Evolutionary conservation across 352 stramenopile species (phyloP).

Genomic region (Globisporangium paroecandrum): DNA sequence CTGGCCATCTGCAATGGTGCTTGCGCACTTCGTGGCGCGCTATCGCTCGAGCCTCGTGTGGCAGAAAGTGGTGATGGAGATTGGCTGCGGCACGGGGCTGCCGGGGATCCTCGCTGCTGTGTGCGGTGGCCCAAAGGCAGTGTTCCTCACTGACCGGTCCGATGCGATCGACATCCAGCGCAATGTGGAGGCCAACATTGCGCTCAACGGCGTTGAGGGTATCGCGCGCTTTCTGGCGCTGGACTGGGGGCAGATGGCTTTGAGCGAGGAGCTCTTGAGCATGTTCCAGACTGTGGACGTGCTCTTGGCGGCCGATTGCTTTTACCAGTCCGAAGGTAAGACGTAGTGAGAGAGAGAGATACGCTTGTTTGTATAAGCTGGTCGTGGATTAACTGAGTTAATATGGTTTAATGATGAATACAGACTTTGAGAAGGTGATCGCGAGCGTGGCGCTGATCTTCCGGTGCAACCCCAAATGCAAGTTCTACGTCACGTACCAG

Average conservation of each 20-base stretch:
- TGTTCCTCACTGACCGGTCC: constrained; percentile 52
- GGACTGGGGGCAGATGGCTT: constrained; percentile 40
- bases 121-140: constrained; percentile 30
- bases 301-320: constrained; percentile 63
- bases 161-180: constrained; percentile 42
- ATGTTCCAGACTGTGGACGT: constrained; percentile 40
- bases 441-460: constrained; percentile 65
- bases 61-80: constrained; percentile 49
- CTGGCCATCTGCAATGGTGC: constrained; percentile 52
- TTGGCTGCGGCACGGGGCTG: constrained; percentile 66
- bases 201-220: constrained; percentile 34
- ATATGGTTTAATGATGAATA: background rate
- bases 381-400: background rate
- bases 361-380: background rate
- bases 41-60: constrained; percentile 23
- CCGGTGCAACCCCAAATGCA: constrained; percentile 37
- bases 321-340: constrained; percentile 62
- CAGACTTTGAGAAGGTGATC: constrained; percentile 72
- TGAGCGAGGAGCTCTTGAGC: constrained; percentile 24
- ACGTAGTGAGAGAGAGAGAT: background rate
- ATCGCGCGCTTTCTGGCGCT: constrained; percentile 41
- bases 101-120: constrained; percentile 54
- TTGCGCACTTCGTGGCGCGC: constrained; percentile 48
- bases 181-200: constrained; percentile 55
- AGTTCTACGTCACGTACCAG: constrained; percentile 64